Evolutionary conservation across 257 asterid genomes (phyloP), one percentile per base, ranked within the genome.

Genomic region (Capsicum baccatum): DNA sequence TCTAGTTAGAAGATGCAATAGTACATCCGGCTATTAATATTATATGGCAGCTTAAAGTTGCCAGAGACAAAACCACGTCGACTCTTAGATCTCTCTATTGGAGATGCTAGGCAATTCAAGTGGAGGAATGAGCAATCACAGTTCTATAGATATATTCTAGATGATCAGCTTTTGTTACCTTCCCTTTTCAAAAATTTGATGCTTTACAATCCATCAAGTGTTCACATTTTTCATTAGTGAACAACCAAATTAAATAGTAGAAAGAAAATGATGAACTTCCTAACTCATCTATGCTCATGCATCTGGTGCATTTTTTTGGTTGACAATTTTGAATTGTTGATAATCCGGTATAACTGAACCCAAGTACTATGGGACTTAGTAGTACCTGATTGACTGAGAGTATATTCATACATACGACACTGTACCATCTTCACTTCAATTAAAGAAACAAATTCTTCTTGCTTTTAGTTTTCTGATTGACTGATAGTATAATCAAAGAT

Each of bases 61-160:
- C 94, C 68, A 98, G 97, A 85, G 98, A 97, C 86, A 94, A 95
- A 95, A 97, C 94, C 85, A 87, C 87, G 15, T 97, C 95, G 85
- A 97, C 99, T 84, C 92, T 97, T 79, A 93, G 92, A 90, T 94
- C 99, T 54, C 92, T 95, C 58, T 97, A 98, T 87, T 94, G 96
- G 99, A 92, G 97, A 92, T 91, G 94, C 92, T 92, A 92, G 94
- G 97, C 98, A 68, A 91, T 97, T 87, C 98, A 92, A 91, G 98
- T 88, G 69, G 97, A 97, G 98, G 99, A 95, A 96, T 80, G 63
- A 26, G 26, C 48, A 33, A 54, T 78, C 64, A 26, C 62, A 54
- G 42, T 78, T 14, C 50, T 48, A 9, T 78, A 55, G 81, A 76
- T 52, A 54, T 76, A 19, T 54, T 54, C 63, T 76, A 54, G 64